These are phyloP conservation scores for Eustoma russellianum DNA, from an alignment of 257 asterid genomes.

Conservation along the genomic window DNA sequence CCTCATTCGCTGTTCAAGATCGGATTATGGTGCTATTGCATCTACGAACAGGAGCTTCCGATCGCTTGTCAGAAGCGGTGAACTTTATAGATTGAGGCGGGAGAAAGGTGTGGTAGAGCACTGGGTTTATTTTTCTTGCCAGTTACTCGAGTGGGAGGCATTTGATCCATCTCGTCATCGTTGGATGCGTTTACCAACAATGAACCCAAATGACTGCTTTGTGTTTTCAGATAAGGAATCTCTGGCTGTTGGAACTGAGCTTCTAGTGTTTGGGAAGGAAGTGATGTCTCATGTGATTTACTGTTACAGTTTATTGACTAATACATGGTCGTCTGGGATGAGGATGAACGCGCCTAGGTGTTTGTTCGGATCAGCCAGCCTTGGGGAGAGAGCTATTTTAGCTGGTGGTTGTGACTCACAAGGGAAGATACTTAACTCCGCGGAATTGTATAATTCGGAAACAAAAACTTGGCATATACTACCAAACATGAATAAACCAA, in stretches of 20 bases:
- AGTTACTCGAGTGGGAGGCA: conserved; percentile 91
- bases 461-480: conserved; percentile 46
- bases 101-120: conserved; percentile 57
- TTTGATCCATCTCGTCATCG: conserved; percentile 78
- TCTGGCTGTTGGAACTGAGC: conserved; percentile 92
- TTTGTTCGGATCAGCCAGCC: conserved; percentile 81
- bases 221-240: conserved; percentile 82
- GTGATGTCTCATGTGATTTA: conserved; percentile 62
- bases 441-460: conserved; percentile 57
- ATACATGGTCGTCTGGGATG: conserved; percentile 82
- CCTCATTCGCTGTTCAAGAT: conserved; percentile 66
- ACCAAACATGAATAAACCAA: conserved; percentile 58
- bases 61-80: conserved; percentile 59
- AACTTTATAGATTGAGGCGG: conserved; percentile 62
- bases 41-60: conserved; percentile 63
- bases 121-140: conserved; percentile 97
- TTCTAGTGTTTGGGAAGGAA: conserved; percentile 82
- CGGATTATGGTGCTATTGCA: conserved; percentile 79
- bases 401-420: conserved; percentile 84
- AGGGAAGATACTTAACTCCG: conserved; percentile 38
- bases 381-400: conserved; percentile 66
- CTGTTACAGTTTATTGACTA: conserved; percentile 67
- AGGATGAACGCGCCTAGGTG: conserved; percentile 76
- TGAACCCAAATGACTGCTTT: conserved; percentile 65
- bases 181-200: conserved; percentile 85